These are phyloP conservation scores for Naganishia friedmannii DNA, from an alignment of 768 basidiomycete genomes.

Conservation along the genomic window DNA sequence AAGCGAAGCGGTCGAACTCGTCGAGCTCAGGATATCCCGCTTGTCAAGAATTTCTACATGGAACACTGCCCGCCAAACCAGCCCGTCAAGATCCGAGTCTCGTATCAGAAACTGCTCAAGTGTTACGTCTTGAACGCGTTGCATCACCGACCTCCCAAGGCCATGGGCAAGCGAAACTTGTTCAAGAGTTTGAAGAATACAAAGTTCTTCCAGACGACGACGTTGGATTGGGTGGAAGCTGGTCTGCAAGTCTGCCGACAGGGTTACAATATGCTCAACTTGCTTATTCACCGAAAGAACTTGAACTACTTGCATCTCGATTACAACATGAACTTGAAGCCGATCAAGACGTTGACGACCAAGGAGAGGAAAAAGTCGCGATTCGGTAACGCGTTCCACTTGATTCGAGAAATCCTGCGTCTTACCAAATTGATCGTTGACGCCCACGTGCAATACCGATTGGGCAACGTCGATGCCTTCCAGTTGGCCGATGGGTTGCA, in stretches of 20 bases:
- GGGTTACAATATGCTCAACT: conserved; percentile 98
- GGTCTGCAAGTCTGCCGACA: conserved; percentile 97
- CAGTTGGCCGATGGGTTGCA: conserved; percentile 97
- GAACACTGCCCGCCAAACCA: conserved; percentile 97
- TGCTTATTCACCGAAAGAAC: conserved; percentile 98
- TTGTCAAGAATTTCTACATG: conserved; percentile 97
- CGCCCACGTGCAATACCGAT: conserved; percentile 95
- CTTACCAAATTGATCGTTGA: conserved; percentile 98
- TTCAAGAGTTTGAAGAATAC: conserved; percentile 86
- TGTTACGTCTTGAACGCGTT: conserved; percentile 93
- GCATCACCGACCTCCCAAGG: conserved; percentile 81
- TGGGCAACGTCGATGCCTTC: conserved; percentile 98
- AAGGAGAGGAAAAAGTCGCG: conserved; percentile 99
- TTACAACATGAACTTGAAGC: conserved; percentile 99
- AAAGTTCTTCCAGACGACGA: conserved; percentile 99
- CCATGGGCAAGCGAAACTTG: conserved; percentile 96
- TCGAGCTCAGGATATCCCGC: conserved; percentile 87
- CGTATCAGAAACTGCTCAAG: conserved; percentile 93
- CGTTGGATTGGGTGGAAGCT: conserved; percentile 97
- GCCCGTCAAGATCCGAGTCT: conserved; percentile 96
- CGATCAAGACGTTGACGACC: conserved; percentile 86
- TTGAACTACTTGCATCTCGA: conserved; percentile 91
- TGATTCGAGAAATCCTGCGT: conserved; percentile 95
- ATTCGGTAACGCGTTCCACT: conserved; percentile 87
- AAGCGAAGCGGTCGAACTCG: conserved; percentile 88